phyloP scores from a whole-genome alignment of 345 rosid species.

The Citrus reticulata region DNA sequence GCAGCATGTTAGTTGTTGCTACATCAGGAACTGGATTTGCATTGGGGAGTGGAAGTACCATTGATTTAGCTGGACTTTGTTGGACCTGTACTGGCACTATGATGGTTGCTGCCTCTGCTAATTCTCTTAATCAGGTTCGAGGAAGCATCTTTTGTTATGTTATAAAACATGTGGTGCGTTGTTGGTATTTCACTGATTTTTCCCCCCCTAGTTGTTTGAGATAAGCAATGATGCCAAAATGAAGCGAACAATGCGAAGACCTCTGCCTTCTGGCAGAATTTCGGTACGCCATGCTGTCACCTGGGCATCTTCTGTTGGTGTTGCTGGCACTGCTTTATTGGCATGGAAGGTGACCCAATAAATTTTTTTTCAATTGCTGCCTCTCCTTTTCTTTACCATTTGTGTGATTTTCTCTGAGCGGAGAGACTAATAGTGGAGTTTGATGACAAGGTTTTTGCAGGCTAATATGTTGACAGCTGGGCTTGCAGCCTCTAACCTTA shows the following conservation, averaged over 20 bases:
- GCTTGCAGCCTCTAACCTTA: slow-evolving; percentile 77
- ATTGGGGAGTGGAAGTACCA: slow-evolving; percentile 62
- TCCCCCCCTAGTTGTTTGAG: slow-evolving; percentile 58
- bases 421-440: slow-evolving; percentile 32
- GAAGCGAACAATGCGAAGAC: slow-evolving; percentile 85
- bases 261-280: slow-evolving; percentile 86
- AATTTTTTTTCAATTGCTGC: slow-evolving; percentile 11
- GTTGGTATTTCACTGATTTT: neutral
- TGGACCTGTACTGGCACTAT: slow-evolving; percentile 95
- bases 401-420: slow-evolving; percentile 3
- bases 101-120: slow-evolving; percentile 98
- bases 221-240: slow-evolving; percentile 82
- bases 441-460: slow-evolving; percentile 77
- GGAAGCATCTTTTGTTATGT: neutral
- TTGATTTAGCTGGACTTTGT: slow-evolving; percentile 76
- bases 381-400: neutral
- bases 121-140: slow-evolving; percentile 85
- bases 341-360: slow-evolving; percentile 64
- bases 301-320: slow-evolving; percentile 77
- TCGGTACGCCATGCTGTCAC: slow-evolving; percentile 62
- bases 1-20: slow-evolving; percentile 89
- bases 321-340: slow-evolving; percentile 73
- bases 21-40: slow-evolving; percentile 97
- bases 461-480: slow-evolving; percentile 89
- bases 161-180: neutral